Base-by-base conservation (phyloP, 805 yeast genomes). In the Candida xiaguanensis region DNA sequence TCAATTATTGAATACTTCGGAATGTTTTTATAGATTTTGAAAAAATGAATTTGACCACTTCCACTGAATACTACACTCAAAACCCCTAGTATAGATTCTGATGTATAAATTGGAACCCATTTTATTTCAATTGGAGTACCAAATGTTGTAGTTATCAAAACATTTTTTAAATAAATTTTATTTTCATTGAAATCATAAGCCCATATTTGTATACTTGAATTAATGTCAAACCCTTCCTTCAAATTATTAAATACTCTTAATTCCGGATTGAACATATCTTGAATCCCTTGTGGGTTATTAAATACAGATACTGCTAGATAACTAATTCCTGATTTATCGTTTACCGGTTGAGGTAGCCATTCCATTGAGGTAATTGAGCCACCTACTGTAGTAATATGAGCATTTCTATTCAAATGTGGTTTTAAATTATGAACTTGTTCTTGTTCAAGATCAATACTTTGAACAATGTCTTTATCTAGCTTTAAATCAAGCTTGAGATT, bases 21-120 rank as follows among this genome's bases (percentile, higher is more conserved):
- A 15, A 53, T 55, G 1, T 52, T 50, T 2, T 63, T 31, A 2
- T 50, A 38, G 0, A 79, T 49, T 34, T 67, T 66, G 13, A 80
- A 52, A 4, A 80, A 49, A 40, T 77, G 78, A 4, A 78, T 54
- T 4, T 63, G 54, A 0, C 90, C 90, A 28, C 18, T 28, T 53
- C 79, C 83, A 29, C 75, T 75, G 44, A 77, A 76, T 0, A 67
- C 64, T 8, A 77, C 78, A 4, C 70, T 71, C n/a, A 81, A 47
- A 0, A 72, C 61, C 2, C 78, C 79, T 12, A 72, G 32, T 2
- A 44, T 47, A 43, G 48, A 49, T 4, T 13, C 28, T 2, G 35
- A 46, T 35, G 53, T 65, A 39, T 58, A 56, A 36, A 58, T 40
- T 1, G 74, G 67, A 14, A 59, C 47, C 75, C 71, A 68, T n/a